Percentiles rank a stretch among this genome's conserved stretches.
These are phyloP conservation scores for Colletotrichum filicis DNA, from an alignment of 2,329 filamentous ascomycete species.

Conservation along the genomic window DNA sequence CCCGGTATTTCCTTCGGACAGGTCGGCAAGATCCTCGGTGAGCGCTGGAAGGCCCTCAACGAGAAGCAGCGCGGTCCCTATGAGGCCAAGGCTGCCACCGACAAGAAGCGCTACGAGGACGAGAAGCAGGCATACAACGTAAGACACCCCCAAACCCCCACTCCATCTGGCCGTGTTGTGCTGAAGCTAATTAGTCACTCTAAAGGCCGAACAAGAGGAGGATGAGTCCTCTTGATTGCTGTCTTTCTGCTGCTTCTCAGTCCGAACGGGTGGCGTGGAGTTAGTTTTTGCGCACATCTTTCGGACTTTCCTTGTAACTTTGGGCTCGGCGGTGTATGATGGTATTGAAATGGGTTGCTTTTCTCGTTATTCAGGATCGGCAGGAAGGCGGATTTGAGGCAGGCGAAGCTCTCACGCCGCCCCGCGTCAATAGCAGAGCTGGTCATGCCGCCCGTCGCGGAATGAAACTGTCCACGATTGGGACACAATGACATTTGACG, in stretches of 20 bases:
- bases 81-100: slow-evolving; percentile 93
- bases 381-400: slow-evolving; percentile 14
- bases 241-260: slow-evolving; percentile 29
- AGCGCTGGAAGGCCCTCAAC: slow-evolving; percentile 97
- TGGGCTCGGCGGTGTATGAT: slow-evolving; percentile 54
- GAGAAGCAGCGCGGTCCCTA: slow-evolving; percentile 95
- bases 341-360: slow-evolving; percentile 44
- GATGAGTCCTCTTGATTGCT: slow-evolving; percentile 61
- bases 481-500: slow-evolving; percentile 26
- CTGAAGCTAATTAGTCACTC: slow-evolving; percentile 44
- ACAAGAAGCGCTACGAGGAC: slow-evolving; percentile 99
- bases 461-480: slow-evolving; percentile 2
- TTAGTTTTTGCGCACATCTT: slow-evolving; percentile 7
- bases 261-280: slow-evolving; percentile 20
- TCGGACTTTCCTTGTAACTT: slow-evolving; percentile 37
- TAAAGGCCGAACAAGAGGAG: slow-evolving; percentile 65
- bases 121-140: slow-evolving; percentile 96
- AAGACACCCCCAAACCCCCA: slow-evolving; percentile 50
- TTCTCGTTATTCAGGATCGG: slow-evolving; percentile 22
- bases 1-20: slow-evolving; percentile 97
- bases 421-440: slow-evolving; percentile 5
- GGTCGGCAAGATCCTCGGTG: slow-evolving; percentile 97
- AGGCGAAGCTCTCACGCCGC: slow-evolving; percentile 9
- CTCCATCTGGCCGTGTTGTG: neutral
- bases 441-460: slow-evolving; percentile 10